A percentile compares a stretch with the other conserved stretches of the same genome.
Evolutionary conservation across 768 basidiomycete genomes (phyloP).

Genomic region (Pisolithus sp.): DNA sequence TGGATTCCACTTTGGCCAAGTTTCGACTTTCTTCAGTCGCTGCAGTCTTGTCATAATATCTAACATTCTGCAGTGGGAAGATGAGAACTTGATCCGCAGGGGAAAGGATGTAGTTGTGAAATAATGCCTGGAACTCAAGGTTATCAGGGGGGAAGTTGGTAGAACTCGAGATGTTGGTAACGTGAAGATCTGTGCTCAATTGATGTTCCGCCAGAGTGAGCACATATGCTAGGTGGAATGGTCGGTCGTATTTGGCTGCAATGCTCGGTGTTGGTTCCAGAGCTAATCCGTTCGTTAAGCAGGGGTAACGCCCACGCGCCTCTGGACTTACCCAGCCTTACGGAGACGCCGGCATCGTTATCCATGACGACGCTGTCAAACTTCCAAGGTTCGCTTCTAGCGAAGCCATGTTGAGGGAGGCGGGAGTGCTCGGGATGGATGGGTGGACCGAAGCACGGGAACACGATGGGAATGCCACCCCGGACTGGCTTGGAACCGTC

Average conservation of each 20-base stretch:
- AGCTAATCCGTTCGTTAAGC: slow-evolving; percentile 31
- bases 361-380: slow-evolving; percentile 61
- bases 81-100: slow-evolving; percentile 55
- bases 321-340: slow-evolving; percentile 59
- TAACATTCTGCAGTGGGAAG: slow-evolving; percentile 54
- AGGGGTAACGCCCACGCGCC: background rate
- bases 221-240: slow-evolving; percentile 73
- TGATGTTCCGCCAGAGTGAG: slow-evolving; percentile 72
- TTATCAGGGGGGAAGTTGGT: slow-evolving; percentile 31
- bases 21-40: slow-evolving; percentile 41
- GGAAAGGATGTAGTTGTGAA: slow-evolving; percentile 84
- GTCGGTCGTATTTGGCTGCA: slow-evolving; percentile 47
- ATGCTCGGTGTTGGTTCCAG: slow-evolving; percentile 61
- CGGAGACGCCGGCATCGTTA: slow-evolving; percentile 64
- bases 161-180: slow-evolving; percentile 59
- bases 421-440: slow-evolving; percentile 62
- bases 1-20: slow-evolving; percentile 48
- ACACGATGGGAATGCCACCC: slow-evolving; percentile 57
- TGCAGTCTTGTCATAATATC: slow-evolving; percentile 81
- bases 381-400: slow-evolving; percentile 69
- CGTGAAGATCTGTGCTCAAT: slow-evolving; percentile 74
- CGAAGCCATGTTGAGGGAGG: slow-evolving; percentile 88
- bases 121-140: slow-evolving; percentile 85
- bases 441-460: slow-evolving; percentile 87
- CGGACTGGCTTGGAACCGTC: slow-evolving; percentile 78